Conservation (phyloP, 305 asterid species). For the Solanum hybrid region DNA sequence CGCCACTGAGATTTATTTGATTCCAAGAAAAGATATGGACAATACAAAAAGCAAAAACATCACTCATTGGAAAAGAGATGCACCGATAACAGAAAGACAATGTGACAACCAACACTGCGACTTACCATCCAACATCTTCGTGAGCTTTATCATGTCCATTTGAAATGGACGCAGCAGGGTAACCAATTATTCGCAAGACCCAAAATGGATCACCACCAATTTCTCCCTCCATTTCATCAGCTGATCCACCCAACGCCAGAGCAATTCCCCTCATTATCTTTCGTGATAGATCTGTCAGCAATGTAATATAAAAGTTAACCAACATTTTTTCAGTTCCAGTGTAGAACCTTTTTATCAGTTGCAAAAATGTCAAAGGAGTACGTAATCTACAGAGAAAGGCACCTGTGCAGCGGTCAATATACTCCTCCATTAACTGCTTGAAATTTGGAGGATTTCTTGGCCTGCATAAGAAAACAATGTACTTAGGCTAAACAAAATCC, state of each 20-base stretch:
- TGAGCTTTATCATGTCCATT: slow-evolving; percentile 25
- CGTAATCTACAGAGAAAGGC: background rate
- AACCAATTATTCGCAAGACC: slow-evolving; percentile 79
- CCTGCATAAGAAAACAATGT: slow-evolving; percentile 30
- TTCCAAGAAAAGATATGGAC: slow-evolving; percentile 7
- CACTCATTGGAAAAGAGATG: slow-evolving; percentile 7
- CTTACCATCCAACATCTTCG: slow-evolving; percentile 37
- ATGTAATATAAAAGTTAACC: background rate
- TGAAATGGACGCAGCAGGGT: slow-evolving; percentile 38
- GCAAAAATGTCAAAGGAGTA: background rate
- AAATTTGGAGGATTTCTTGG: slow-evolving; percentile 61
- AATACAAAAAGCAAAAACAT: slow-evolving; percentile 14
- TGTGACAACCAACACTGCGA: background rate
- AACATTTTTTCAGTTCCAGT: background rate
- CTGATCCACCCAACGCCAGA: slow-evolving; percentile 43
- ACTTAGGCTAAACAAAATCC: background rate
- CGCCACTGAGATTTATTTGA: slow-evolving; percentile 48
- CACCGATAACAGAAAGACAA: background rate
- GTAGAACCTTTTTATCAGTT: background rate
- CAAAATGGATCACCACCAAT: slow-evolving; percentile 90
- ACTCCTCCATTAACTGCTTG: slow-evolving; percentile 53
- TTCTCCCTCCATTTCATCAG: slow-evolving; percentile 52
- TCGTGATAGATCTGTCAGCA: slow-evolving; percentile 54
- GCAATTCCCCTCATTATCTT: slow-evolving; percentile 88
- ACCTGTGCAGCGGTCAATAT: slow-evolving; percentile 73